Conservation (phyloP, 192 early-diverging fungal species). For the Coemansia umbellata region DNA sequence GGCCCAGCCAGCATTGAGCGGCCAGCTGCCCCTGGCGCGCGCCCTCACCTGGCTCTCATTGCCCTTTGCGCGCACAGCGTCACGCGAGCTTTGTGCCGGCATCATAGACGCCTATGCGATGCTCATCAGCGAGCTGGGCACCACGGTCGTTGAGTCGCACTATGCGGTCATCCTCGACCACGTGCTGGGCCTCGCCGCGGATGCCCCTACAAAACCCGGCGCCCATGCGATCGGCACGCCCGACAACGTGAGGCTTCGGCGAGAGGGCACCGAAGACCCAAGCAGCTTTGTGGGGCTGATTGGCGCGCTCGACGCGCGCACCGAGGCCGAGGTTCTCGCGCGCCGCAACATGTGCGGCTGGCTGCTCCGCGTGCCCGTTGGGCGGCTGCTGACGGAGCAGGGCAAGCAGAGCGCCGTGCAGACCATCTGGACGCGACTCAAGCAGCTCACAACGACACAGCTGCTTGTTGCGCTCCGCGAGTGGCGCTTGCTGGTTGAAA, state of each 20-base stretch:
- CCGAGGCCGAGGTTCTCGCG: conserved; percentile 61
- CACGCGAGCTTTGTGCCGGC: conserved; percentile 70
- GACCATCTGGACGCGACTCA: conserved; percentile 38
- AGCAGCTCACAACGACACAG: conserved; percentile 47
- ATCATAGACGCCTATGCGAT: conserved; percentile 76
- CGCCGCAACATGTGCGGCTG: conserved; percentile 71
- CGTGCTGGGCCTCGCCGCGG: conserved; percentile 49
- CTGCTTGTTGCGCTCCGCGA: conserved; percentile 71
- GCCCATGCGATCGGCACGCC: conserved; percentile 10
- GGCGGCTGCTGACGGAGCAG: conserved; percentile 1
- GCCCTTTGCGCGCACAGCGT: conserved; percentile 56
- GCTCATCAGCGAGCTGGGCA: conserved; percentile 67
- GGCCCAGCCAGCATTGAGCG: neutral
- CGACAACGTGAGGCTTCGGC: neutral
- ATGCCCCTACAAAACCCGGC: conserved; percentile 53
- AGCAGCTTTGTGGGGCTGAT: conserved; percentile 4
- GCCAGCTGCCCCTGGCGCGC: conserved; percentile 26
- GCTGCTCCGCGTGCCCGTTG: conserved; percentile 54
- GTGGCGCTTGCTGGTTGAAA: conserved; percentile 65
- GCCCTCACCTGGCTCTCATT: conserved; percentile 64
- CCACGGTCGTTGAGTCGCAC: conserved; percentile 66
- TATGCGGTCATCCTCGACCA: conserved; percentile 68
- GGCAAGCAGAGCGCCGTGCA: conserved; percentile 17
- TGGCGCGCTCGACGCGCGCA: conserved; percentile 53
- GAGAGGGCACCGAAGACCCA: neutral